phyloP scores from a whole-genome alignment of 768 basidiomycete genomes.

The Chalciporus pseudorubinellus region DNA sequence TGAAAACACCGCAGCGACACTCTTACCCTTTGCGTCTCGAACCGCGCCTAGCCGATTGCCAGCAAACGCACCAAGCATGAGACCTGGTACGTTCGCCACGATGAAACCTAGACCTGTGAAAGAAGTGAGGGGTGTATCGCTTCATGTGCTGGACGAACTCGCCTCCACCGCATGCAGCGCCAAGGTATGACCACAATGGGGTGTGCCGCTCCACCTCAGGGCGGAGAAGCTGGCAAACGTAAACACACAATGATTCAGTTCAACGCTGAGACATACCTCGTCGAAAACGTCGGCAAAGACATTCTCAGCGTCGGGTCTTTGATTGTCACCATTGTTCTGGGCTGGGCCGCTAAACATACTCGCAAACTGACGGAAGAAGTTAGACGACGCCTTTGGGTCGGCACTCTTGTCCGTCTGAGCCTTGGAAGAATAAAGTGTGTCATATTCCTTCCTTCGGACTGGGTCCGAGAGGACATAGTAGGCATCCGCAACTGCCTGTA shows the following conservation, averaged over 20 bases:
- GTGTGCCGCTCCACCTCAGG: conserved; percentile 74
- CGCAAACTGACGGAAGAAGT: conserved; percentile 77
- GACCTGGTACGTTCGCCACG: conserved; percentile 81
- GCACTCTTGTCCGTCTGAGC: conserved; percentile 48
- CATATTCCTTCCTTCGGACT: conserved; percentile 69
- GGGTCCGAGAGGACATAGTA: conserved; percentile 91
- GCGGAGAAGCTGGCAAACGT: conserved; percentile 57
- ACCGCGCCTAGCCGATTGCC: conserved; percentile 91
- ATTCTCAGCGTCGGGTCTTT: conserved; percentile 71
- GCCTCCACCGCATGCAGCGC: conserved; percentile 67
- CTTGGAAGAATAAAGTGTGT: conserved; percentile 58
- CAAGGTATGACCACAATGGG: conserved; percentile 75
- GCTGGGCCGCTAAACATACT: conserved; percentile 58
- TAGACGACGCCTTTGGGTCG: conserved; percentile 65
- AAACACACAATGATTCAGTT: not conserved
- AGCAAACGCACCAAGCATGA: conserved; percentile 81
- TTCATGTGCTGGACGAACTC: conserved; percentile 20
- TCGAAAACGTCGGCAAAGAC: conserved; percentile 92
- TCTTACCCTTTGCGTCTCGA: conserved; percentile 92
- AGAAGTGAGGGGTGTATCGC: conserved; percentile 31
- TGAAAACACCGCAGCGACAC: conserved; percentile 84
- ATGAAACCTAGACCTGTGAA: conserved; percentile 36
- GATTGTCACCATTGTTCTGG: conserved; percentile 33
- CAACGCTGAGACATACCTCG: conserved; percentile 52
- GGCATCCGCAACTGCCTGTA: conserved; percentile 80